phyloP scores from a whole-genome alignment of 371 early-diverging fungal species.

The Mortierella sp. region DNA sequence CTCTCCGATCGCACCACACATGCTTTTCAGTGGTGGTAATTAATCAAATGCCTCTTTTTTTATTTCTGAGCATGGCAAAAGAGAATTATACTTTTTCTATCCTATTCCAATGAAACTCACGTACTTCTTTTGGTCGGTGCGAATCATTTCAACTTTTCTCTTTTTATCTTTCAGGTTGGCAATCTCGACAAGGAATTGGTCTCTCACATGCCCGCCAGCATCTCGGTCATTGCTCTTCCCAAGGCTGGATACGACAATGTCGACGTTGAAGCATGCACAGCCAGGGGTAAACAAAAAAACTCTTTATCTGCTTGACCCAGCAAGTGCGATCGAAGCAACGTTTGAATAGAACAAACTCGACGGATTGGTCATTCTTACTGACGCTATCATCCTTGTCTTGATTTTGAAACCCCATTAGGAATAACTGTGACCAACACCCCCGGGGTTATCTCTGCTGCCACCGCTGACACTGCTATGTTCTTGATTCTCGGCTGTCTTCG shows the following conservation, averaged over 20 bases:
- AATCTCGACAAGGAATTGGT: slow-evolving; percentile 36
- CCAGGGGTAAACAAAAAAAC: slow-evolving; percentile 29
- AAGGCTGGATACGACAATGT: slow-evolving; percentile 28
- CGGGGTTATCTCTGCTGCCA: slow-evolving; percentile 58
- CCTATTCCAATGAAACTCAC: neutral
- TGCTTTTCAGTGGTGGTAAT: neutral
- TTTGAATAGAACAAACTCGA: too few species aligned
- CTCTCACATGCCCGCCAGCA: slow-evolving; percentile 27
- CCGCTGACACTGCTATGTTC: slow-evolving; percentile 68
- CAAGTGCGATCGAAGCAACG: neutral
- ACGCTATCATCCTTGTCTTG: neutral
- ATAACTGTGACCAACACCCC: slow-evolving; percentile 51
- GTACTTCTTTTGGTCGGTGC: slow-evolving; percentile 1
- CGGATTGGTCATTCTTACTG: too few species aligned
- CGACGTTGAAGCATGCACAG: slow-evolving; percentile 50
- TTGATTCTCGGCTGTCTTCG: slow-evolving; percentile 68
- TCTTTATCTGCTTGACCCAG: too few species aligned
- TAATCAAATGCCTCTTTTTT: neutral
- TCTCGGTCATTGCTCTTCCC: slow-evolving; percentile 39
- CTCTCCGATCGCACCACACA: slow-evolving; percentile 3
- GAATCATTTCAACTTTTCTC: slow-evolving; percentile 11
- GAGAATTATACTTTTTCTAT: neutral
- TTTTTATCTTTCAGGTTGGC: slow-evolving; percentile 18
- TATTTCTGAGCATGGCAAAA: neutral
- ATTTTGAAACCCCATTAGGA: slow-evolving; percentile 12